phyloP scores from a whole-genome alignment of 805 yeast species.

The Yarrowia hollandica region DNA sequence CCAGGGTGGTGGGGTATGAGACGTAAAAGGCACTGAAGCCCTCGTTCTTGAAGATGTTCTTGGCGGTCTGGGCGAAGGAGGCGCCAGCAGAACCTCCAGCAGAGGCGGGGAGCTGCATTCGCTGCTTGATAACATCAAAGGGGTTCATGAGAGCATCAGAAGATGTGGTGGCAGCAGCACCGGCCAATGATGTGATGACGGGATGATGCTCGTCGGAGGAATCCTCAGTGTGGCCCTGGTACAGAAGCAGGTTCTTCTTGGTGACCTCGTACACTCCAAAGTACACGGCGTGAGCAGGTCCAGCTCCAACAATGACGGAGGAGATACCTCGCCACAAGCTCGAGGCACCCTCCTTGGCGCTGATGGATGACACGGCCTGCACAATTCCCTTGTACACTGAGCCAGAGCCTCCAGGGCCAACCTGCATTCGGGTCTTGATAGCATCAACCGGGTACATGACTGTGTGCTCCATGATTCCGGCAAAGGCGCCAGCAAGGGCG shows the following conservation, averaged over 20 bases:
- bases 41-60: conserved; percentile 41
- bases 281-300: conserved; percentile 97
- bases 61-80: conserved; percentile 36
- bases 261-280: conserved; percentile 90
- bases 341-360: conserved; percentile 83
- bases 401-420: conserved; percentile 40
- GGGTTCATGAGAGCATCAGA: conserved; percentile 98
- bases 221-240: conserved; percentile 31
- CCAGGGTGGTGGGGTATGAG: conserved; percentile 90
- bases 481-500: conserved; percentile 91
- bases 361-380: conserved; percentile 67
- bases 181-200: conserved; percentile 79
- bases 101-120: conserved; percentile 67
- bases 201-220: conserved; percentile 65
- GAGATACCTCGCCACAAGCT: conserved; percentile 94
- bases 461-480: conserved; percentile 98
- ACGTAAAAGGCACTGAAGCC: conserved; percentile 76
- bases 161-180: conserved; percentile 88
- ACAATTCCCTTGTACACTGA: conserved; percentile 49
- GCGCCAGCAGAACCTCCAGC: conserved; percentile 34
- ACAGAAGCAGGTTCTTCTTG: conserved; percentile 51
- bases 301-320: conserved; percentile 94
- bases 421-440: conserved; percentile 94
- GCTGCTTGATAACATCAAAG: conserved; percentile 89
- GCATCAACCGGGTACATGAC: conserved; percentile 97